Evolutionary conservation across 2,329 filamentous ascomycete species (phyloP), one percentile per base, ranked within the genome.

Genomic region (Eurotiales sp.): DNA sequence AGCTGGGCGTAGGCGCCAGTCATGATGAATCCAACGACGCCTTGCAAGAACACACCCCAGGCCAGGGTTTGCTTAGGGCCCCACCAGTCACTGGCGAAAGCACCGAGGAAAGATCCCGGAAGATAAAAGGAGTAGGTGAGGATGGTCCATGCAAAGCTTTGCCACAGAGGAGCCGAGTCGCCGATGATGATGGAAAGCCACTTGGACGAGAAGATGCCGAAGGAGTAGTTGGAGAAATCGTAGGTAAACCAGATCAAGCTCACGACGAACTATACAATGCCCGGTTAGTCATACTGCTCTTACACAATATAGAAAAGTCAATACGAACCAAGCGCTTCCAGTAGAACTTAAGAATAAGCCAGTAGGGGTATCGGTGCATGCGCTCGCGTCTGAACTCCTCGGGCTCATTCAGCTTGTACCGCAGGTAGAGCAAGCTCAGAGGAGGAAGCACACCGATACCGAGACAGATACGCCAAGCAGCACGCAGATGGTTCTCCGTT

Each of bases 61-160:
- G 82, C 81, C 0, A 96, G 77, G 1, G 87, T 86, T 58, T 86
- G 82, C 52, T 85, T 84, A 0, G 91, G 90, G 0, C 91, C 91
- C 46, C 95, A 73, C 72, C 79, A 83, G 70, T 96, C 91, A 22
- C 84, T 86, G 6, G 87, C 73, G 51, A 87, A 87, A 0, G 88
- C 87, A 17, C 91, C 91, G 3, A 87, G 69, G 47, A 91, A 76
- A 21, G 88, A 88, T 1, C 91, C 91, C 0, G 90, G 90, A 44
- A 95, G 79, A 69, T 95, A 95, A 69, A 96, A 96, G 56, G 90
- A 74, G 67, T 93, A 95, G 73, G 95, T 83, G 37, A 96, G 79
- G 0, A 87, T 90, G 64, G 89, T 90, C 90, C 90, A 96, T 36
- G 90, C 91, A 55, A 96, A 91, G 10, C 84, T 74, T 56, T 86